Evolutionary conservation across 805 yeast species (phyloP).

Genomic region (Pichia heedii): DNA sequence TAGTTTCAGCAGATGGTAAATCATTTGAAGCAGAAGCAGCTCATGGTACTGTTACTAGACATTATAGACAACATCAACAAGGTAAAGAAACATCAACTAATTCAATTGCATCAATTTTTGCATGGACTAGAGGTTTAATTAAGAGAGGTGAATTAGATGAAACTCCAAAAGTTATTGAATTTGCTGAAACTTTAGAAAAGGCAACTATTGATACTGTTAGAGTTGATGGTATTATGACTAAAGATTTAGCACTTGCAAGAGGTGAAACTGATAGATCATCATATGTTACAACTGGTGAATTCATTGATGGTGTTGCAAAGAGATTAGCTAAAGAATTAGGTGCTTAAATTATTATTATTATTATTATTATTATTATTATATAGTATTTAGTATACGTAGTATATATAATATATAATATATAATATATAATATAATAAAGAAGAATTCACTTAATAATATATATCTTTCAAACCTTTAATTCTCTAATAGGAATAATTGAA

Average conservation of each 20-base stretch:
- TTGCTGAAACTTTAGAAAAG: conserved; percentile 70
- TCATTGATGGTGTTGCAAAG: conserved; percentile 69
- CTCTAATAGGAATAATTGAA: too few relatives aligned
- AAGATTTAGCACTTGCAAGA: conserved; percentile 84
- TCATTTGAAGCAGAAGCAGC: conserved; percentile 97
- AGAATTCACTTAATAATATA: too few relatives aligned
- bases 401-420: too few relatives aligned
- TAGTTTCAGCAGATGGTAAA: conserved; percentile 93
- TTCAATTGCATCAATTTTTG: conserved; percentile 94
- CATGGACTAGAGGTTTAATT: conserved; percentile 90
- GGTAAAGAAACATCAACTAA: conserved; percentile 97
- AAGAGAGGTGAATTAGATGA: conserved; percentile 87
- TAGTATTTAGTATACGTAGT: too few relatives aligned
- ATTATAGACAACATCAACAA: conserved; percentile 89
- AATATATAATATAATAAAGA: too few relatives aligned
- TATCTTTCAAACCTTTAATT: too few relatives aligned
- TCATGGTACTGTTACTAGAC: conserved; percentile 98
- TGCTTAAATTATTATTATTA: too few relatives aligned
- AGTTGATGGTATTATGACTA: conserved; percentile 84
- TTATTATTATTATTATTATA: too few relatives aligned
- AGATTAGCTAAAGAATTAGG: conserved; percentile 36
- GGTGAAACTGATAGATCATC: conserved; percentile 77
- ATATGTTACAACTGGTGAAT: conserved; percentile 88
- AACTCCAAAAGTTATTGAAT: conserved; percentile 76
- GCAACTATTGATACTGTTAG: conserved; percentile 84